A percentile compares a stretch with the other conserved stretches of the same genome.
phyloP scores from a whole-genome alignment of 192 early-diverging fungal genomes.

The Umbelopsis vinacea region DNA sequence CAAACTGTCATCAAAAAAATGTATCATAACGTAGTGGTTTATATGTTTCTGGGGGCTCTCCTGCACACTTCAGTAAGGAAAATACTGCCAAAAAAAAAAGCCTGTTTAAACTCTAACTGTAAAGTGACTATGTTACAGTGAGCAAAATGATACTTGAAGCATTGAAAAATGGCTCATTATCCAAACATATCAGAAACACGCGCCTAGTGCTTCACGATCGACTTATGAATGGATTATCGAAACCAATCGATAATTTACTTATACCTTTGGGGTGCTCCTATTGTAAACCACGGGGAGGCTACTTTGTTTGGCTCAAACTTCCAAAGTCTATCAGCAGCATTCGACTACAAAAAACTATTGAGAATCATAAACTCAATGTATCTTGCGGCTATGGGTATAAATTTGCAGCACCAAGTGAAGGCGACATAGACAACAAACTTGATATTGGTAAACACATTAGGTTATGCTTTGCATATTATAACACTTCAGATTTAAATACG shows the following conservation, averaged over 20 bases:
- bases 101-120: too few relatives aligned
- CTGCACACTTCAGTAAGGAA: slow-evolving; percentile 30
- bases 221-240: slow-evolving; percentile 20
- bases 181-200: slow-evolving; percentile 15
- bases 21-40: slow-evolving; percentile 27
- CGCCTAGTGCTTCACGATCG: slow-evolving; percentile 10
- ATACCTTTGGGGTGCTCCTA: slow-evolving; percentile 31
- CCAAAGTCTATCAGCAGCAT: slow-evolving; percentile 14
- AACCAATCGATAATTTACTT: slow-evolving; percentile 22
- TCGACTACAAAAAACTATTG: neutral
- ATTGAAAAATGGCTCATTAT: neutral
- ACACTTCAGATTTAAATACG: neutral
- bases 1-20: too few relatives aligned
- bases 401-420: neutral
- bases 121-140: neutral
- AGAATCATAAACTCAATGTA: neutral
- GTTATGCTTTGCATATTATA: slow-evolving; percentile 13
- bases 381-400: slow-evolving; percentile 13
- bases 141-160: slow-evolving; percentile 16
- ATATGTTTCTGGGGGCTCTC: slow-evolving; percentile 37
- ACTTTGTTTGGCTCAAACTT: slow-evolving; percentile 41
- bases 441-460: slow-evolving; percentile 4
- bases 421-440: neutral
- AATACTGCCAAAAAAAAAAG: neutral
- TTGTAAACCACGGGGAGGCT: slow-evolving; percentile 32